Evolutionary conservation across 495 filamentous ascomycete genomes (phyloP).

Genomic region (Cenococcum geophilum): DNA sequence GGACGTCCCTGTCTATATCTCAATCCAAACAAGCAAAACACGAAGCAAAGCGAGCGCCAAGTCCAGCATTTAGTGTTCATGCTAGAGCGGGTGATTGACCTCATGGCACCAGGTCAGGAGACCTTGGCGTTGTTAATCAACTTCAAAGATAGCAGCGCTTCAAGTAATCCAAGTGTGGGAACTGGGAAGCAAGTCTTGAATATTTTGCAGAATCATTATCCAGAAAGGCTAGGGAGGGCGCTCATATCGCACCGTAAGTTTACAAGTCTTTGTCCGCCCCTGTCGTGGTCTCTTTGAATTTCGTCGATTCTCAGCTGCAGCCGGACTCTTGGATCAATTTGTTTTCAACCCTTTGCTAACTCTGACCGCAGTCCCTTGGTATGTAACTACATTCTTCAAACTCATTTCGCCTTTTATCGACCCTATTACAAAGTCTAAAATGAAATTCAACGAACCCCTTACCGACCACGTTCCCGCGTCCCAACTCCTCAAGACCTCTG

Average conservation of each 20-base stretch:
- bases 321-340: too few relatives aligned
- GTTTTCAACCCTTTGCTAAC: neutral
- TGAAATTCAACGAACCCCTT: conserved; percentile 91
- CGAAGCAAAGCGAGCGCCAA: conserved; percentile 78
- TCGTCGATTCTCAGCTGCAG: too few relatives aligned
- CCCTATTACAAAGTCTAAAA: conserved; percentile 80
- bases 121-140: conserved; percentile 79
- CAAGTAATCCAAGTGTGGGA: conserved; percentile 67
- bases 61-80: conserved; percentile 92
- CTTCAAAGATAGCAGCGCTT: conserved; percentile 71
- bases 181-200: conserved; percentile 72
- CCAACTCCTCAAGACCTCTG: conserved; percentile 68
- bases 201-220: conserved; percentile 92
- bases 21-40: conserved; percentile 85
- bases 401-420: conserved; percentile 94
- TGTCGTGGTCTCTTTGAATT: neutral
- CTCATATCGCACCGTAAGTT: conserved; percentile 76
- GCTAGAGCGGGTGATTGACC: conserved; percentile 81
- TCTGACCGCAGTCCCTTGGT: conserved; percentile 65
- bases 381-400: conserved; percentile 88
- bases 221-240: conserved; percentile 82
- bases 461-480: conserved; percentile 64
- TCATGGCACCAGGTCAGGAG: conserved; percentile 82
- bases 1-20: conserved; percentile 83
- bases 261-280: neutral